Conservation (phyloP, 225 moss, liverwort and hornwort species). For the Ulota crispa region DNA sequence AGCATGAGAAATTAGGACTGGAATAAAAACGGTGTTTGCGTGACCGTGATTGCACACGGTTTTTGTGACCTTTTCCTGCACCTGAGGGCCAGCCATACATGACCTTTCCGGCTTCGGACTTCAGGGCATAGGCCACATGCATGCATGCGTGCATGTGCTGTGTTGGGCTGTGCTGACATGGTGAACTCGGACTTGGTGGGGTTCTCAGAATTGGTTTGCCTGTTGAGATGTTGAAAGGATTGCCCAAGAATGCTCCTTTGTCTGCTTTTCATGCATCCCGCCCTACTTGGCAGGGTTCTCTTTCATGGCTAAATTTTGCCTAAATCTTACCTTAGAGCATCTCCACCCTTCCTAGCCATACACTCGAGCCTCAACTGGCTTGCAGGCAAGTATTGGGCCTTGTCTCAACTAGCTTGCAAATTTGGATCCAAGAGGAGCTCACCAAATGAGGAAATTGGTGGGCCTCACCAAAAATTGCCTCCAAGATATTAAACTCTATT, state of each 20-base stretch:
- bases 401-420: too few species aligned
- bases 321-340: too few species aligned
- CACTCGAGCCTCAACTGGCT: too few species aligned
- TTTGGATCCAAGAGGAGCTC: too few species aligned
- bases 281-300: too few species aligned
- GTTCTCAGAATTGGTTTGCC: background rate
- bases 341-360: too few species aligned
- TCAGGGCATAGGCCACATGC: background rate
- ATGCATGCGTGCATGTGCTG: background rate
- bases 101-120: background rate
- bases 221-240: background rate
- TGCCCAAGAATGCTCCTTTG: background rate
- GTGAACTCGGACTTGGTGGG: background rate
- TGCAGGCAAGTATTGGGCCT: too few species aligned
- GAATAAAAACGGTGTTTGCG: background rate
- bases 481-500: too few species aligned
- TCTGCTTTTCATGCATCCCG: too few species aligned
- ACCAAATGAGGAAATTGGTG: too few species aligned
- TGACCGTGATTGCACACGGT: background rate
- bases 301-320: too few species aligned
- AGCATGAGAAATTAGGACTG: background rate
- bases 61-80: background rate
- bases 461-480: too few species aligned
- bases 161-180: background rate
- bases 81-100: constrained; percentile 4